Evolutionary conservation across 768 basidiomycete genomes (phyloP).

Genomic region (Tricholoma hemisulphureum): DNA sequence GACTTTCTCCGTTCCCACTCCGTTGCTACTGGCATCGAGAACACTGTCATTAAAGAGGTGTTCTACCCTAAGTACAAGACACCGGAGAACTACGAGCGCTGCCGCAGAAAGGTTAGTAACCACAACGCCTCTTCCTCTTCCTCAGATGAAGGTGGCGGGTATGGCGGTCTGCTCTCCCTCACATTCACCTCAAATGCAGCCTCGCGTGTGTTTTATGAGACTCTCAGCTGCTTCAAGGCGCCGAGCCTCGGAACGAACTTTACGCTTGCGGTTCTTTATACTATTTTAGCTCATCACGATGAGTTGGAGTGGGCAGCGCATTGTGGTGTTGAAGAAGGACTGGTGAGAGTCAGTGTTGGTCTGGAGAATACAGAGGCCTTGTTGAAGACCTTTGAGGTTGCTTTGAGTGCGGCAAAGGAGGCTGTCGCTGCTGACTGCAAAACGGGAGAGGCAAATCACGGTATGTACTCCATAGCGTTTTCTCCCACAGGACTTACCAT

Average conservation of each 20-base stretch:
- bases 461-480: no score
- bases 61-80: conserved; percentile 89
- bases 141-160: no score
- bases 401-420: conserved; percentile 79
- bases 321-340: conserved; percentile 79
- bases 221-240: conserved; percentile 81
- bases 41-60: conserved; percentile 70
- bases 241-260: conserved; percentile 95
- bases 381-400: conserved; percentile 55
- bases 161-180: conserved; percentile 84
- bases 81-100: conserved; percentile 65
- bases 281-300: conserved; percentile 84
- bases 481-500: no score
- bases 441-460: no score
- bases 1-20: conserved; percentile 70
- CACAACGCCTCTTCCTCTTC: no score
- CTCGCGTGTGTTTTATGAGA: conserved; percentile 81
- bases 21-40: conserved; percentile 34
- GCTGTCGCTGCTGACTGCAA: no score
- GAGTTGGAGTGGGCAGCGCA: conserved; percentile 91
- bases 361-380: conserved; percentile 70
- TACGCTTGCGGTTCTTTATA: conserved; percentile 91
- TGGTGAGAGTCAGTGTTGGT: conserved; percentile 91
- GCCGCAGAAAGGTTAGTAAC: conserved; percentile 47
- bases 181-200: conserved; percentile 72